These are phyloP conservation scores for Aspergillus persii DNA, from an alignment of 2,329 filamentous ascomycete genomes.

Conservation along the genomic window DNA sequence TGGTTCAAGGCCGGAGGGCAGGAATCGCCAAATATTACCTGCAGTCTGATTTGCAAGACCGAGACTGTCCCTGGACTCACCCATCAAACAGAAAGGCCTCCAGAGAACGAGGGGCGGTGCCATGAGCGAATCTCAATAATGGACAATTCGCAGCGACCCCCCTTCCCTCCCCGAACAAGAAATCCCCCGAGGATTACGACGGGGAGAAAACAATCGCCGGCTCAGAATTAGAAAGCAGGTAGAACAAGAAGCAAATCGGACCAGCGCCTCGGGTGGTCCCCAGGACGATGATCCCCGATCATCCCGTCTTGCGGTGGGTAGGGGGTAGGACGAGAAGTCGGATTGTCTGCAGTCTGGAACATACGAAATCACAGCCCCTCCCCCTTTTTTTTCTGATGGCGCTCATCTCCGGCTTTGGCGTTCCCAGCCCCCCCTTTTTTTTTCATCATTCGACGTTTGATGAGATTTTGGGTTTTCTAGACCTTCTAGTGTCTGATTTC, in stretches of 20 bases:
- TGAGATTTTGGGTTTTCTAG: neutral
- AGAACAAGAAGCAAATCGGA: slow-evolving; percentile 3
- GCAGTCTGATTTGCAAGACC: neutral
- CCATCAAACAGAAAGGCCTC: no score
- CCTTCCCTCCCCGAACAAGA: no score
- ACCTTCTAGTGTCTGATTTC: neutral
- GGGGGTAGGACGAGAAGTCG: no score
- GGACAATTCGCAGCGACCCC: neutral
- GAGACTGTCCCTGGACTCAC: no score
- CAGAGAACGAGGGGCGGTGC: neutral
- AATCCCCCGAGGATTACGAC: no score
- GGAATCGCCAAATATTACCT: neutral
- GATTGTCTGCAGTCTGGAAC: no score
- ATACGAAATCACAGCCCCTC: slow-evolving; percentile 7
- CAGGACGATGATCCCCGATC: neutral
- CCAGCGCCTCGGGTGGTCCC: slow-evolving; percentile 1
- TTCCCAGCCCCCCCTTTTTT: neutral
- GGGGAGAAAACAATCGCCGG: no score
- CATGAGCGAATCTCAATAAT: neutral
- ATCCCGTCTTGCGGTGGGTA: neutral
- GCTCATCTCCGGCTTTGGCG: neutral
- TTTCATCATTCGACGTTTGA: neutral
- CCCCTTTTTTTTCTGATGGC: neutral
- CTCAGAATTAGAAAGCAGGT: neutral
- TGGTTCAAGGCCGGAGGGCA: neutral